Percentiles rank a stretch among this genome's conserved stretches.
phyloP scores from a whole-genome alignment of 2,329 filamentous ascomycete genomes.

The Penicillium sp. region DNA sequence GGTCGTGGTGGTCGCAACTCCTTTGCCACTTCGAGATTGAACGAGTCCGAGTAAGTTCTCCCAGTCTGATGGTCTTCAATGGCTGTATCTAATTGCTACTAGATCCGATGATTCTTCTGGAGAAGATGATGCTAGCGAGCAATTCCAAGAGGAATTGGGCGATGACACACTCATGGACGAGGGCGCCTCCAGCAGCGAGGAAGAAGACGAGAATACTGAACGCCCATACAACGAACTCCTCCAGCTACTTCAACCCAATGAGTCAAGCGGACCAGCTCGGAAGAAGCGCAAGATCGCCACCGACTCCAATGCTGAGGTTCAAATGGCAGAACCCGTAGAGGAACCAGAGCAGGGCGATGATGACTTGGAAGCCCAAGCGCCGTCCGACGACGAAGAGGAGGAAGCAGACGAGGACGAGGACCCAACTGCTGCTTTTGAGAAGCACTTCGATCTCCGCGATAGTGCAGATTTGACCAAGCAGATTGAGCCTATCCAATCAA shows the following conservation, averaged over 20 bases:
- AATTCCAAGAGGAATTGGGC: constrained; percentile 41
- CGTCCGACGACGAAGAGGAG: constrained; percentile 45
- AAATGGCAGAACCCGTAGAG: constrained; percentile 21
- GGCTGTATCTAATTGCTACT: constrained; percentile 14
- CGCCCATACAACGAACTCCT: constrained; percentile 59
- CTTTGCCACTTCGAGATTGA: constrained; percentile 42
- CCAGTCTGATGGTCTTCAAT: background rate
- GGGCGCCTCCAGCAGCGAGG: constrained; percentile 40
- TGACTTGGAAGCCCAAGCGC: constrained; percentile 51
- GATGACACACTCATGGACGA: constrained; percentile 42
- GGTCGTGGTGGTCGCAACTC: constrained; percentile 4
- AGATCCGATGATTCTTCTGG: constrained; percentile 34
- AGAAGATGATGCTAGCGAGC: constrained; percentile 42
- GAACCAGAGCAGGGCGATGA: constrained; percentile 40
- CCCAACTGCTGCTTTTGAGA: constrained; percentile 70
- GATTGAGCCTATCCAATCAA: constrained; percentile 48
- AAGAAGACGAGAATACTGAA: constrained; percentile 42
- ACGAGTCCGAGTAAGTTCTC: constrained; percentile 39
- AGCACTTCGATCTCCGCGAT: constrained; percentile 72
- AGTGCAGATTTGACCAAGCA: constrained; percentile 58
- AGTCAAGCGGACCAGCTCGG: constrained; percentile 46
- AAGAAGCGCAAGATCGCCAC: constrained; percentile 56
- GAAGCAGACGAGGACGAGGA: constrained; percentile 41
- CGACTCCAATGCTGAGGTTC: constrained; percentile 26
- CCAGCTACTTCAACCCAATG: constrained; percentile 52